phyloP scores from a whole-genome alignment of 2,329 filamentous ascomycete species.

The Mycosphaerelloides madeirae region DNA sequence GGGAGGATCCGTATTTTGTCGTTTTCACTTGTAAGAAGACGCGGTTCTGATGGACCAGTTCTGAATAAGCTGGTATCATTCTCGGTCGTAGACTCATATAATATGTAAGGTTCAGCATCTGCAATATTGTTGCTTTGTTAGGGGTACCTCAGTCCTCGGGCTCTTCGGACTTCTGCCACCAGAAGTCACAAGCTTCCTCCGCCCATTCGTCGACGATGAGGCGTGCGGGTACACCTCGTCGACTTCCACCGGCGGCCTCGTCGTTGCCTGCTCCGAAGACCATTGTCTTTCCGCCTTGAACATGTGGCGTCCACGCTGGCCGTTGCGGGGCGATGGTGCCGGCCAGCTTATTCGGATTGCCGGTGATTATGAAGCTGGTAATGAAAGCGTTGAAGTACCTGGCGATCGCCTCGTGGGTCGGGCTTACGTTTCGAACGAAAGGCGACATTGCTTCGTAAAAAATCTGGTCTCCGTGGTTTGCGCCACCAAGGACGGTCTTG shows the following conservation, averaged over 20 bases:
- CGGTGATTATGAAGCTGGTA: conserved; percentile 31
- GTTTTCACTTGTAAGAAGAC: conserved; percentile 10
- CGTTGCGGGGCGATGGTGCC: conserved; percentile 20
- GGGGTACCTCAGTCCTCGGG: conserved; percentile 24
- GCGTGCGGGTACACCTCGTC: conserved; percentile 42
- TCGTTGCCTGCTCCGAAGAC: conserved; percentile 60
- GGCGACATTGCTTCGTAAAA: conserved; percentile 31
- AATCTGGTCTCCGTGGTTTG: conserved; percentile 35
- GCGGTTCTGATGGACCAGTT: no score
- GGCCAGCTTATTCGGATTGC: conserved; percentile 28
- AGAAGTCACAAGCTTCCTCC: conserved; percentile 52
- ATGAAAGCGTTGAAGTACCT: conserved; percentile 30
- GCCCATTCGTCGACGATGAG: conserved; percentile 44
- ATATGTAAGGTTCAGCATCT: no score
- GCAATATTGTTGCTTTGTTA: no score
- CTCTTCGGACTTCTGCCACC: conserved; percentile 52
- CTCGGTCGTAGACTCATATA: no score
- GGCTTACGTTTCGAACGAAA: conserved; percentile 20
- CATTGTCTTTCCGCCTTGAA: conserved; percentile 29
- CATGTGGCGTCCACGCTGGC: conserved; percentile 25
- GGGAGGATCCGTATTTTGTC: conserved; percentile 14
- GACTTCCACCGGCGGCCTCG: conserved; percentile 41
- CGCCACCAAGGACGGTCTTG: conserved; percentile 33
- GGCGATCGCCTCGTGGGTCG: conserved; percentile 30
- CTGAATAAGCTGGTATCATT: no score